Conservation (phyloP, 225 moss, liverwort and hornwort genomes). For the Asterella californica region DNA sequence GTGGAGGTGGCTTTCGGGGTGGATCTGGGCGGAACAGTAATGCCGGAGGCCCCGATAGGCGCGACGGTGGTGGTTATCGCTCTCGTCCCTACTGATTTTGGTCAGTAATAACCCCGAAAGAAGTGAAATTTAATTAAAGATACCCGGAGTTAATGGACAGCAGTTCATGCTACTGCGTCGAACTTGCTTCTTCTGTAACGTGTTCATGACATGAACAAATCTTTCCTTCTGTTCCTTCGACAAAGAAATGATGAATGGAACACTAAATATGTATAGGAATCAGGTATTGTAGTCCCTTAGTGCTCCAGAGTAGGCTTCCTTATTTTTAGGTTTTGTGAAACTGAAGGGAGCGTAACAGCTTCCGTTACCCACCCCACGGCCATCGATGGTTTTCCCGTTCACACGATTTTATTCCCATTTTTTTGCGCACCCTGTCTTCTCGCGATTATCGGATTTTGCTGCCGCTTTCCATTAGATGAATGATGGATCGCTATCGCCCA, state of each 20-base stretch:
- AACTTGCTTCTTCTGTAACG: conserved; percentile 15
- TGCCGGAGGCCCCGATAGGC: conserved; percentile 79
- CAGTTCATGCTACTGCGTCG: conserved; percentile 3
- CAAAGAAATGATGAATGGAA: conserved; percentile 22
- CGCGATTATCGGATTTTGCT: neutral
- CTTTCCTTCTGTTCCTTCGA: conserved; percentile 14
- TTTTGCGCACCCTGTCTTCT: neutral
- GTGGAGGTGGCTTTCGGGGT: conserved; percentile 37
- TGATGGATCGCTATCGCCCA: too few species aligned
- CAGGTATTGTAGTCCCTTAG: conserved; percentile 21
- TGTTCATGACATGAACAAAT: conserved; percentile 26
- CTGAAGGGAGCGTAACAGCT: conserved; percentile 27
- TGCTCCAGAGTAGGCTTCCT: conserved; percentile 28
- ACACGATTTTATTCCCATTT: conserved; percentile 16
- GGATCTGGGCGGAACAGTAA: conserved; percentile 60
- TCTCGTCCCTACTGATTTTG: conserved; percentile 79
- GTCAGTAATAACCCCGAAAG: conserved; percentile 8
- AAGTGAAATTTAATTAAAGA: conserved; percentile 19
- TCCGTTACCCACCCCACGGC: conserved; percentile 10
- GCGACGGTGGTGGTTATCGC: conserved; percentile 86
- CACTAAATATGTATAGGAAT: conserved; percentile 36
- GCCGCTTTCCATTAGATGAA: neutral
- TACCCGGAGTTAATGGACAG: conserved; percentile 18
- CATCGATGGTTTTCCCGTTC: conserved; percentile 27
- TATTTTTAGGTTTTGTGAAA: conserved; percentile 35